Evolutionary conservation across 495 filamentous ascomycete species (phyloP).

Genomic region (Talaromyces ruber): DNA sequence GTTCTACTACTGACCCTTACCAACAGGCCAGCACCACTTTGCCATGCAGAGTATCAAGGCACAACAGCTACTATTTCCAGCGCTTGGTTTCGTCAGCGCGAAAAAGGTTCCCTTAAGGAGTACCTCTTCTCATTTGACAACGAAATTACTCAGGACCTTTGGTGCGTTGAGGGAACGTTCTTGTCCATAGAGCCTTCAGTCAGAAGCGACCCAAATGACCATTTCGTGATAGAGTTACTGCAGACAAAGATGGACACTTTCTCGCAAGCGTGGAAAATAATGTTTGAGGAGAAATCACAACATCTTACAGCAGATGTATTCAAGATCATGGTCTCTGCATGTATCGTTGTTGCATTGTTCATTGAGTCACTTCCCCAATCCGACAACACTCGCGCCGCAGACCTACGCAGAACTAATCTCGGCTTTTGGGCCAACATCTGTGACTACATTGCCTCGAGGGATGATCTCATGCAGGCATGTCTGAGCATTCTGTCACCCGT

Average conservation of each 20-base stretch:
- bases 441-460: constrained; percentile 21
- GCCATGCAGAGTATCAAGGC: constrained; percentile 14
- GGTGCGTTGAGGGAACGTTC: constrained; percentile 14
- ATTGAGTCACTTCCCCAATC: constrained; percentile 26
- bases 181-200: constrained; percentile 14
- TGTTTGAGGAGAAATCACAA: constrained; percentile 30
- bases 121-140: constrained; percentile 26
- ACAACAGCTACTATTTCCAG: constrained; percentile 21
- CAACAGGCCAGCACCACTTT: constrained; percentile 21
- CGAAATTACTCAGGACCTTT: constrained; percentile 18
- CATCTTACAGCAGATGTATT: constrained; percentile 38
- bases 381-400: constrained; percentile 15
- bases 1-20: constrained; percentile 31
- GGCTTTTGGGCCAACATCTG: constrained; percentile 28
- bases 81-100: constrained; percentile 28
- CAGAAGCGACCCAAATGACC: constrained; percentile 30
- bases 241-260: constrained; percentile 35
- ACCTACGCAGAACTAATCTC: constrained; percentile 21
- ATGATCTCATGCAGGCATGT: constrained; percentile 23
- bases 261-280: constrained; percentile 32
- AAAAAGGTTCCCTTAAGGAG: constrained; percentile 23
- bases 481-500: constrained; percentile 25
- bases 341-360: constrained; percentile 26
- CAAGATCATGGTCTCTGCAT: constrained; percentile 39
- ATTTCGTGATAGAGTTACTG: constrained; percentile 35